A percentile compares a stretch with the other conserved stretches of the same genome.
phyloP scores from a whole-genome alignment of 2,329 filamentous ascomycete species.

The Neofusicoccum parvum region DNA sequence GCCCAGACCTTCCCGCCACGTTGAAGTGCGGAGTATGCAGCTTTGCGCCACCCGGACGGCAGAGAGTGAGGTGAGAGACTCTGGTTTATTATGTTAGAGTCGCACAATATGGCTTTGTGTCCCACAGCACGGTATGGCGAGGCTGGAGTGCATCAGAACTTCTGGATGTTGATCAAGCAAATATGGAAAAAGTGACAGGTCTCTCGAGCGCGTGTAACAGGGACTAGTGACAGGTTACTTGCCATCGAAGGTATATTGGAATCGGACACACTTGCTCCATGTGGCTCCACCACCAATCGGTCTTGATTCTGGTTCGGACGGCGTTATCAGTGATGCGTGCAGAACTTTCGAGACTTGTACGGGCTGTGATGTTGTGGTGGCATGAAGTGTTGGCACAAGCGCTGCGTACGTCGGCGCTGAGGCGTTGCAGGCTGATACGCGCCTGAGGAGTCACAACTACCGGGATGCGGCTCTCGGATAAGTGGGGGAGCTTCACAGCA shows the following conservation, averaged over 20 bases:
- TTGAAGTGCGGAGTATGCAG: neutral
- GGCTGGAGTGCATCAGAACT: too few species aligned
- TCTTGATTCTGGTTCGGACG: neutral
- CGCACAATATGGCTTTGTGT: neutral
- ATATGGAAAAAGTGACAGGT: neutral
- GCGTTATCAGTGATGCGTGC: neutral
- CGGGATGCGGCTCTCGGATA: neutral
- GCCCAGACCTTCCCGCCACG: neutral
- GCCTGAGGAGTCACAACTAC: neutral
- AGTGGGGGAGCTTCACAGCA: neutral
- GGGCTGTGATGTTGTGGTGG: neutral
- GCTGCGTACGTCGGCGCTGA: neutral
- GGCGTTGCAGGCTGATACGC: slow-evolving; percentile 18
- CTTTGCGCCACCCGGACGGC: neutral
- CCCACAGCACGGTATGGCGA: too few species aligned
- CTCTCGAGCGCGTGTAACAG: neutral
- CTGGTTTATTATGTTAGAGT: neutral
- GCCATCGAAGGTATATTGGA: neutral
- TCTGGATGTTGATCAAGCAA: neutral
- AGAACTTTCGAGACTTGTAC: too few species aligned
- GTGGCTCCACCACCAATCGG: neutral
- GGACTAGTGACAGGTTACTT: neutral
- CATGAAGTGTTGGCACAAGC: neutral
- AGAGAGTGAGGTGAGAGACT: neutral
- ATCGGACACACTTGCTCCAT: neutral